phyloP scores from a whole-genome alignment of 75 land plant species.

The Cryptomeria japonica region DNA sequence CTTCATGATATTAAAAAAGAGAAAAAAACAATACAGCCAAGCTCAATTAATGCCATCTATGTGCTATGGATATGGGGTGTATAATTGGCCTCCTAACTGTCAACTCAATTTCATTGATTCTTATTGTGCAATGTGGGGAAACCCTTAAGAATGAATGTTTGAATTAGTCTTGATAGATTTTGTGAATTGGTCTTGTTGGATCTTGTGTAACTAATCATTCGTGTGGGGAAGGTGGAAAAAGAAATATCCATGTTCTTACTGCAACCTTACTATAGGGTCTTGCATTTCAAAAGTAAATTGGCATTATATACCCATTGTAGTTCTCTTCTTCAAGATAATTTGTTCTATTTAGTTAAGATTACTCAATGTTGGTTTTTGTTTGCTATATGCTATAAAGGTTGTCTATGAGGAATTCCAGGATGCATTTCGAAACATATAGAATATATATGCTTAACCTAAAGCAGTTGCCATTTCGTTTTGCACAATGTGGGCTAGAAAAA shows the following conservation, averaged over 20 bases:
- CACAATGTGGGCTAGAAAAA: not conserved
- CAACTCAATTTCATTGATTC: not conserved
- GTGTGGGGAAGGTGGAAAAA: too few relatives aligned
- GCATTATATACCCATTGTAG: too few relatives aligned
- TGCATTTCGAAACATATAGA: not conserved
- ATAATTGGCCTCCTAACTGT: not conserved
- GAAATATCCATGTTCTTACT: too few relatives aligned
- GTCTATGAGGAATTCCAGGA: not conserved
- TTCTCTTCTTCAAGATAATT: not conserved
- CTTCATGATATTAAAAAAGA: too few relatives aligned
- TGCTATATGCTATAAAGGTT: not conserved
- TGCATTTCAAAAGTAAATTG: too few relatives aligned
- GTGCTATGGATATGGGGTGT: too few relatives aligned
- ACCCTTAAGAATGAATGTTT: not conserved
- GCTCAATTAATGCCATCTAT: too few relatives aligned
- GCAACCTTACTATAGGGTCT: too few relatives aligned
- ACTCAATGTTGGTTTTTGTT: not conserved
- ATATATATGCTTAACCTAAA: not conserved
- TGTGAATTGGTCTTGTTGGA: not conserved
- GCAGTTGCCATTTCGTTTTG: not conserved
- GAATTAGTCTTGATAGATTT: not conserved
- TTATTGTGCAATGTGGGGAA: not conserved
- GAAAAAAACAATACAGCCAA: too few relatives aligned
- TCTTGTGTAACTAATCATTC: too few relatives aligned
- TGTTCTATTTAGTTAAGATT: not conserved